Evolutionary conservation across 2,329 filamentous ascomycete species (phyloP), one percentile per base, ranked within the genome.

Genomic region (Pseudogymnoascus sp.): DNA sequence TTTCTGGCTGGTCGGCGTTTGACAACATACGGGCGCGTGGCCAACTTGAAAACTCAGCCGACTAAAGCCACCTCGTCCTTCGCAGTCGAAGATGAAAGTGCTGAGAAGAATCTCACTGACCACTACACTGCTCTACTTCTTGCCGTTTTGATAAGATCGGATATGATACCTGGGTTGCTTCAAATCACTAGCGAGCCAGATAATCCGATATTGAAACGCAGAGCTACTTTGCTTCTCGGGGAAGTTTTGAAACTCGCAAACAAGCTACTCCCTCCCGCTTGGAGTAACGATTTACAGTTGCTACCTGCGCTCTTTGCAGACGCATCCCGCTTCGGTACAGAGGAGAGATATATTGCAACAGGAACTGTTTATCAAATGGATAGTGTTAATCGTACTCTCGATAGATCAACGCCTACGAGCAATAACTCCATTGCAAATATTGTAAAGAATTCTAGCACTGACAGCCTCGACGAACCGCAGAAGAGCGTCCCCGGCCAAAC

Each of bases 331-430:
- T 91, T 93, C 69, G 80, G 84, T 21, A 81, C 86, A 18, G 85
- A 93, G 31, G 83, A 86, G 23, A 87, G 91, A 62, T 93, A 93
- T 69, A 81, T 89, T 63, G 91, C 93, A 5, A 93, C 91, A 6
- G 88, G 91, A 6, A 96, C 96, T 16, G 91, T 99, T 11, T 99
- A 97, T 71, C 95, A 97, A 73, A 96, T 99, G 62, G 96, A 96
- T 77, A 97, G 93, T 73, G 92, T 99, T 68, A 99, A 93, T 74
- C 86, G 91, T 66, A 97, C 93, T 0, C 78, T 99, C 12, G 96
- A 96, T 72, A 84, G 92, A 64, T 96, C 91, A 59, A 84, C 85
- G 5, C 82, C 83, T 1, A 64, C 68, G 28, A 67, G 71, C 21
- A 66, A 66, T 14, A 71, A 64, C 46, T 60, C 67, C 16, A 66